Conservation (phyloP, 2,329 filamentous ascomycete genomes). For the Aspergillus arachidicola region DNA sequence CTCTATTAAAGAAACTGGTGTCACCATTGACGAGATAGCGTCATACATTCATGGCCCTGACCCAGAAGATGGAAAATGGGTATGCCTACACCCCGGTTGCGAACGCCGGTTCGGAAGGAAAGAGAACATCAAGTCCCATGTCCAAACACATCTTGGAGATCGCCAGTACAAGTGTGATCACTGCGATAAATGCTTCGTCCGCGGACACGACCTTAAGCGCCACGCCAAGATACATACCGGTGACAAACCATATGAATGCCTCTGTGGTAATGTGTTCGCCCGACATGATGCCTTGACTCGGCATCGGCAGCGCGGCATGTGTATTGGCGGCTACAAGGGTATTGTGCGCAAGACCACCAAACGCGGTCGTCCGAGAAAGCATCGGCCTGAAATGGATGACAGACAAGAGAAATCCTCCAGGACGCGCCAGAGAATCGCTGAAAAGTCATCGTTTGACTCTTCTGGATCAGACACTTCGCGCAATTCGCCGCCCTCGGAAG, state of each 20-base stretch:
- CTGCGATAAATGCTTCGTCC: slow-evolving; percentile 93
- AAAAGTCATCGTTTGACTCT: slow-evolving; percentile 39
- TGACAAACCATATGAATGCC: slow-evolving; percentile 91
- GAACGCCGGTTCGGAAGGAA: slow-evolving; percentile 92
- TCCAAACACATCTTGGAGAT: slow-evolving; percentile 96
- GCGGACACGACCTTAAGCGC: slow-evolving; percentile 94
- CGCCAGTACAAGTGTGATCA: slow-evolving; percentile 91
- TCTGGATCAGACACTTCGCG: slow-evolving; percentile 42
- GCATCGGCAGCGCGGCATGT: slow-evolving; percentile 94
- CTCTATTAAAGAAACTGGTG: slow-evolving; percentile 75
- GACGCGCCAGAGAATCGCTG: slow-evolving; percentile 50
- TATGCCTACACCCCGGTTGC: slow-evolving; percentile 76
- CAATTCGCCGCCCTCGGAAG: slow-evolving; percentile 46
- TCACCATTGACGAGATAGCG: slow-evolving; percentile 82
- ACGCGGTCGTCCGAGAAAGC: slow-evolving; percentile 67
- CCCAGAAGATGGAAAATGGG: slow-evolving; percentile 74
- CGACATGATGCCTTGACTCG: slow-evolving; percentile 93
- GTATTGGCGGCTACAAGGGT: slow-evolving; percentile 89
- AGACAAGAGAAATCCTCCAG: slow-evolving; percentile 59
- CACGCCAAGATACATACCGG: slow-evolving; percentile 97
- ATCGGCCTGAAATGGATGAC: slow-evolving; percentile 61
- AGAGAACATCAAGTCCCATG: slow-evolving; percentile 98
- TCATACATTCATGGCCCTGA: slow-evolving; percentile 74
- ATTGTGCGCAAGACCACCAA: slow-evolving; percentile 68
- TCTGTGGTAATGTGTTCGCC: slow-evolving; percentile 92